Percentiles rank a stretch among this genome's conserved stretches.
Evolutionary conservation across 441 rosid genomes (phyloP).

Genomic region (Kokia cookei): DNA sequence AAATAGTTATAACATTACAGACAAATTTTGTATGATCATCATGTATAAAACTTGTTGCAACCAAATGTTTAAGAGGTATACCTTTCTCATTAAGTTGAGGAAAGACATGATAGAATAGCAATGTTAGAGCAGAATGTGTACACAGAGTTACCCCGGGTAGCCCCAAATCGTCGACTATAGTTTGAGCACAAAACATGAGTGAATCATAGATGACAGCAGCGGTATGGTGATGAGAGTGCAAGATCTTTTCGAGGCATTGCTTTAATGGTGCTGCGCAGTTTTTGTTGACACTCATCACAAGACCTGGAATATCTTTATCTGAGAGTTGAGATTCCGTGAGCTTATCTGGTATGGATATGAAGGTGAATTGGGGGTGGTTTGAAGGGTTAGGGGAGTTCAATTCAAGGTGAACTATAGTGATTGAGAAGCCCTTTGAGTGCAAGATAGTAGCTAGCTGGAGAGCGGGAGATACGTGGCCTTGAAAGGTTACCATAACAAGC

Average conservation of each 20-base stretch:
- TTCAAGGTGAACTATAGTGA: not conserved
- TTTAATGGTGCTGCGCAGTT: slow-evolving; percentile 12
- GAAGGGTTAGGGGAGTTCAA: slow-evolving; percentile 14
- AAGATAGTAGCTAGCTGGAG: not conserved
- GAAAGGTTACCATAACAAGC: not conserved
- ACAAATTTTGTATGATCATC: not conserved
- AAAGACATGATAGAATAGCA: not conserved
- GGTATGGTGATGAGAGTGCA: not conserved
- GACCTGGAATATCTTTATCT: not conserved
- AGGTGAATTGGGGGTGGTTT: slow-evolving; percentile 2
- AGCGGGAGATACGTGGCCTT: not conserved
- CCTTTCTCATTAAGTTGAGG: slow-evolving; percentile 1
- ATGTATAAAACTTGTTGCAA: not conserved
- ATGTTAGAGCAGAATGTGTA: slow-evolving; percentile 11
- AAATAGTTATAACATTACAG: not conserved
- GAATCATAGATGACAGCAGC: slow-evolving; percentile 24
- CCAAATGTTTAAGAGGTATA: not conserved
- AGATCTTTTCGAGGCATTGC: not conserved
- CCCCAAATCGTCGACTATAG: slow-evolving; percentile 15
- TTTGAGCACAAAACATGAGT: slow-evolving; percentile 17
- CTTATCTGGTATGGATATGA: not conserved
- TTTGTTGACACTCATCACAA: not conserved
- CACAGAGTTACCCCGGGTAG: slow-evolving; percentile 17
- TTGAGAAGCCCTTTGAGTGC: not conserved
- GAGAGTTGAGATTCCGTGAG: not conserved